phyloP scores from a whole-genome alignment of 2,329 filamentous ascomycete genomes.

The Arthroderma sp. region DNA sequence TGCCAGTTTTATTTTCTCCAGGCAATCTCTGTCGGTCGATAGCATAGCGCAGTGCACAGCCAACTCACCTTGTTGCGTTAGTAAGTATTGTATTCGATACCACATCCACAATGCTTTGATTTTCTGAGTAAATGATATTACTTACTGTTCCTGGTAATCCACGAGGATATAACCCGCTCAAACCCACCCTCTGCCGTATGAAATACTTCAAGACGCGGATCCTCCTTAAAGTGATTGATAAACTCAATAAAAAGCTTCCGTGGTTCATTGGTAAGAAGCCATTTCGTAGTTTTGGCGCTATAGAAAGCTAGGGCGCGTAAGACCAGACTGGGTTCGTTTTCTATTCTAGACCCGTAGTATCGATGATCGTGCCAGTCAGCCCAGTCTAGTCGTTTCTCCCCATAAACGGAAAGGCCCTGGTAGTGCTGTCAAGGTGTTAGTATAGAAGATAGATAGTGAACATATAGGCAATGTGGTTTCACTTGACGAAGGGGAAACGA shows the following conservation, averaged over 20 bases:
- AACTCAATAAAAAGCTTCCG: constrained; percentile 56
- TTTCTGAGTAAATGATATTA: constrained; percentile 1
- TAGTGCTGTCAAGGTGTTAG: constrained; percentile 41
- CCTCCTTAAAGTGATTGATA: constrained; percentile 45
- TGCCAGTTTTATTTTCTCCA: constrained; percentile 33
- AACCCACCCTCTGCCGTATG: constrained; percentile 48
- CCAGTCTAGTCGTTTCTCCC: constrained; percentile 59
- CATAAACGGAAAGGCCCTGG: constrained; percentile 59
- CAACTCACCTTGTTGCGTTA: constrained; percentile 24
- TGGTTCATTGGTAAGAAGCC: constrained; percentile 61
- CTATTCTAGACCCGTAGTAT: not conserved
- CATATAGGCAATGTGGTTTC: no score
- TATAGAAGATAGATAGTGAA: no score
- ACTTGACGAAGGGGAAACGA: no score
- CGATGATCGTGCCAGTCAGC: constrained; percentile 39
- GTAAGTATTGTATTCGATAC: no score
- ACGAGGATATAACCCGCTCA: constrained; percentile 45
- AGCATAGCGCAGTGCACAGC: constrained; percentile 54
- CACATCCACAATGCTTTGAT: no score
- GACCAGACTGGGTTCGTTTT: constrained; percentile 16
- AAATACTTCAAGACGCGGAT: constrained; percentile 50
- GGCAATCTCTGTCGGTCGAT: constrained; percentile 21
- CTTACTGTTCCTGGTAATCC: constrained; percentile 37
- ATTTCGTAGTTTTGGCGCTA: constrained; percentile 57
- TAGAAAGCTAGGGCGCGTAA: constrained; percentile 25